phyloP scores from a whole-genome alignment of 2,329 filamentous ascomycete genomes.

The Talaromyces sp. region DNA sequence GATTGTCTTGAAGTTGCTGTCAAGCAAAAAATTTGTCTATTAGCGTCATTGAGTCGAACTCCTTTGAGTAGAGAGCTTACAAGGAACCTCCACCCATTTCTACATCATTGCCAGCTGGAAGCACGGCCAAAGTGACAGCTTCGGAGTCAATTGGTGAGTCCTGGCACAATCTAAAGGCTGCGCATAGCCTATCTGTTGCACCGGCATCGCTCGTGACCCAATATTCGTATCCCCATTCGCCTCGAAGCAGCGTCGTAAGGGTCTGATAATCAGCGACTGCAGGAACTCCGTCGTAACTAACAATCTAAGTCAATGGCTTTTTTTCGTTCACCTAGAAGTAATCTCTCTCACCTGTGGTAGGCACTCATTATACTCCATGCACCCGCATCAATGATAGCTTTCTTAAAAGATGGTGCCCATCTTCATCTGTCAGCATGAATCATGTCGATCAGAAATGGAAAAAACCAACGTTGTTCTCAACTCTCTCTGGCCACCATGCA shows the following conservation, averaged over 20 bases:
- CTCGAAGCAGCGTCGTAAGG: slow-evolving; percentile 65
- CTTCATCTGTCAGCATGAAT: slow-evolving; percentile 20
- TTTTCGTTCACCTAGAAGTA: neutral
- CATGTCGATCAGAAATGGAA: neutral
- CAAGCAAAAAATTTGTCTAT: slow-evolving; percentile 11
- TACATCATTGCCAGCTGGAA: slow-evolving; percentile 67
- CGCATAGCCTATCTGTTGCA: slow-evolving; percentile 65
- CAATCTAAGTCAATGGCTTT: neutral
- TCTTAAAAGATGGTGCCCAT: slow-evolving; percentile 60
- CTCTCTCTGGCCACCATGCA: slow-evolving; percentile 56
- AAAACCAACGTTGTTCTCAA: slow-evolving; percentile 55
- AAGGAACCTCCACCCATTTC: slow-evolving; percentile 76
- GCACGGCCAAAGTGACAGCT: slow-evolving; percentile 60
- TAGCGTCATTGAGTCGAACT: neutral
- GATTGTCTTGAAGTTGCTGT: slow-evolving; percentile 62
- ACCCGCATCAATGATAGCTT: slow-evolving; percentile 66
- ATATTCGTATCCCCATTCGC: slow-evolving; percentile 71
- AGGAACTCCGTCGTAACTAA: slow-evolving; percentile 65
- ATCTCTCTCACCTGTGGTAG: slow-evolving; percentile 55
- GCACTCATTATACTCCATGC: slow-evolving; percentile 70
- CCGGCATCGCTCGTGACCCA: slow-evolving; percentile 65
- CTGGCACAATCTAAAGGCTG: slow-evolving; percentile 62
- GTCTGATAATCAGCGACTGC: slow-evolving; percentile 63
- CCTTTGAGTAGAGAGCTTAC: slow-evolving; percentile 23
- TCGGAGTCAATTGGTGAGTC: slow-evolving; percentile 61